Evolutionary conservation across 176 grass and related monocot genomes (phyloP).

Genomic region (Melocanna baccifera): DNA sequence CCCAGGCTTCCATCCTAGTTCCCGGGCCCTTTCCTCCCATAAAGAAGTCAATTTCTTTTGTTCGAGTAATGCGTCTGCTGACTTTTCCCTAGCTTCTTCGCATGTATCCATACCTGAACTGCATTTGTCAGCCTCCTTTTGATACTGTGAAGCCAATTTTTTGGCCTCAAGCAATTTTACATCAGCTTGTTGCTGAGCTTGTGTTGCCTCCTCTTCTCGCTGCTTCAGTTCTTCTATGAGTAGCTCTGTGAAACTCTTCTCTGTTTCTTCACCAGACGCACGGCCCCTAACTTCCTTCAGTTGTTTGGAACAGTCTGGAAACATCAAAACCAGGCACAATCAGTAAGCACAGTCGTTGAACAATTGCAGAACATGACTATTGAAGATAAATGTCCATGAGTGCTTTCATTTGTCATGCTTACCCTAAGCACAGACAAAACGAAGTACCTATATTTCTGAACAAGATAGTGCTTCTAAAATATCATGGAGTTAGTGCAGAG

Average conservation of each 20-base stretch:
- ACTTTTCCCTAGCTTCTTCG: constrained; percentile 87
- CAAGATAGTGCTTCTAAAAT: not conserved
- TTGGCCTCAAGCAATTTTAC: constrained; percentile 83
- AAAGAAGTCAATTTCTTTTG: constrained; percentile 75
- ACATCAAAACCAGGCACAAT: not conserved
- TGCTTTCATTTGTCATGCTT: not conserved
- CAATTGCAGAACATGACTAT: not conserved
- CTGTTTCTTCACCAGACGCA: constrained; percentile 70
- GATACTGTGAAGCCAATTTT: constrained; percentile 90
- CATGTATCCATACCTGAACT: constrained; percentile 97
- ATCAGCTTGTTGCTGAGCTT: constrained; percentile 77
- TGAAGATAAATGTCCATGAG: not conserved
- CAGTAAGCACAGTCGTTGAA: not conserved
- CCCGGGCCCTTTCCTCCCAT: constrained; percentile 77
- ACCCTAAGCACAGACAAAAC: not conserved
- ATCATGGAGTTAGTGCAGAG: not conserved
- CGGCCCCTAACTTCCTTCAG: constrained; percentile 36
- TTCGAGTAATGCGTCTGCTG: constrained; percentile 43
- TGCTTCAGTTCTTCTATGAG: constrained; percentile 80
- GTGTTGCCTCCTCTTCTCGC: constrained; percentile 71
- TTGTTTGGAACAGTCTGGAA: constrained; percentile 72
- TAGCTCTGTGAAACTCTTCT: constrained; percentile 77
- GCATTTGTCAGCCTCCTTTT: constrained; percentile 98
- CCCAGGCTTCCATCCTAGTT: constrained; percentile 61
- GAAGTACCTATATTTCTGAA: not conserved